phyloP scores from a whole-genome alignment of 106 monocot genomes.

The Acanthochlamys bracteata region DNA sequence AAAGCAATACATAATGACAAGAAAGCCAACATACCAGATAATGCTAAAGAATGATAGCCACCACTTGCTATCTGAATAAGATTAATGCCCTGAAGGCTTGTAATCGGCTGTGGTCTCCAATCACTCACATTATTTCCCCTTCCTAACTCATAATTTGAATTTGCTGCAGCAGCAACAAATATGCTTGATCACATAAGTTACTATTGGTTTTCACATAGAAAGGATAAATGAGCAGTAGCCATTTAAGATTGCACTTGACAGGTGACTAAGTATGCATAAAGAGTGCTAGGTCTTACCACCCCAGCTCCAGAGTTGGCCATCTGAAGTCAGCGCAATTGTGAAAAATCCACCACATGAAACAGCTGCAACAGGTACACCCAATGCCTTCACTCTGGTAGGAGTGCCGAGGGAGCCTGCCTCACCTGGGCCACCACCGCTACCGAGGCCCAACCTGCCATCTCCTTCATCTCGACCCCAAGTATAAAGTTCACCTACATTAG shows the following conservation, averaged over 20 bases:
- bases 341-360: slow-evolving; percentile 96
- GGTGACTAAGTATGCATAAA: too few relatives aligned
- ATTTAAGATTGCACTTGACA: too few relatives aligned
- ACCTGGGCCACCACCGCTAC: slow-evolving; percentile 83
- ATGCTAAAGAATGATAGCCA: slow-evolving; percentile 89
- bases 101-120: slow-evolving; percentile 75
- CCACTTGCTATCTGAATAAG: slow-evolving; percentile 78
- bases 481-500: slow-evolving; percentile 64
- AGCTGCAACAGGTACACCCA: slow-evolving; percentile 66
- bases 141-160: slow-evolving; percentile 94
- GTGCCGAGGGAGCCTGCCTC: slow-evolving; percentile 78
- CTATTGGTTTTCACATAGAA: too few relatives aligned
- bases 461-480: slow-evolving; percentile 99
- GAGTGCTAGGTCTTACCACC: too few relatives aligned
- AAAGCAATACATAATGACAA: neutral
- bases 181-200: neutral
- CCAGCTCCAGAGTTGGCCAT: slow-evolving; percentile 91
- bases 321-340: slow-evolving; percentile 71
- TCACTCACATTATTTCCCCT: slow-evolving; percentile 68
- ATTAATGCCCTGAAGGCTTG: slow-evolving; percentile 38
- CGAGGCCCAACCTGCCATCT: slow-evolving; percentile 91
- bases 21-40: slow-evolving; percentile 48
- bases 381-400: slow-evolving; percentile 73
- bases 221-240: too few relatives aligned
- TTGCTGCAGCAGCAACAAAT: slow-evolving; percentile 32